These are phyloP conservation scores for Oryza coarctata DNA, from an alignment of 176 grass and related monocot genomes.

Conservation along the genomic window DNA sequence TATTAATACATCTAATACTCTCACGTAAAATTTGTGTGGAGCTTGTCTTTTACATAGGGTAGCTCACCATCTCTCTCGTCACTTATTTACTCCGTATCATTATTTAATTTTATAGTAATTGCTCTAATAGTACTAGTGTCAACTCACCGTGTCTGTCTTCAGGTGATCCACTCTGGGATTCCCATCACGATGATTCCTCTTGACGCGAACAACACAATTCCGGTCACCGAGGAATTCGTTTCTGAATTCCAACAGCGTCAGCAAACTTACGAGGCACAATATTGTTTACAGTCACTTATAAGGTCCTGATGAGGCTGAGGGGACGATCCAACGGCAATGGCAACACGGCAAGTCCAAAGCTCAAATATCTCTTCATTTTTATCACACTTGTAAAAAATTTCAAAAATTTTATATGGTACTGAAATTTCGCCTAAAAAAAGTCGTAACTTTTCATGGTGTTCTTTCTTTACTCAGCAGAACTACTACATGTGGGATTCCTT, in stretches of 20 bases:
- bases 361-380: neutral
- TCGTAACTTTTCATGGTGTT: neutral
- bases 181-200: slow-evolving; percentile 78
- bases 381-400: neutral
- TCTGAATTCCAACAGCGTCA: slow-evolving; percentile 35
- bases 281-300: slow-evolving; percentile 59
- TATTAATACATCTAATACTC: no score
- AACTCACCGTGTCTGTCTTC: neutral
- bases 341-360: slow-evolving; percentile 43
- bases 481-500: slow-evolving; percentile 86
- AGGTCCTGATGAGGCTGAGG: slow-evolving; percentile 26
- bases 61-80: no score
- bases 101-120: no score
- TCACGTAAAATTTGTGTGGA: no score
- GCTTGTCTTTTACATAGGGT: no score
- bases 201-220: slow-evolving; percentile 81
- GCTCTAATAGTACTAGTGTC: no score
- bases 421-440: neutral
- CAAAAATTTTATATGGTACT: neutral
- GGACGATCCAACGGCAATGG: slow-evolving; percentile 36
- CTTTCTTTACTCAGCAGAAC: slow-evolving; percentile 48
- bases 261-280: slow-evolving; percentile 66
- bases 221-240: slow-evolving; percentile 56
- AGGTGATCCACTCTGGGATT: slow-evolving; percentile 87
- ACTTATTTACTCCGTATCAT: no score